These are phyloP conservation scores for Thalassiosira mediterranea DNA, from an alignment of 352 stramenopile genomes.

Conservation along the genomic window DNA sequence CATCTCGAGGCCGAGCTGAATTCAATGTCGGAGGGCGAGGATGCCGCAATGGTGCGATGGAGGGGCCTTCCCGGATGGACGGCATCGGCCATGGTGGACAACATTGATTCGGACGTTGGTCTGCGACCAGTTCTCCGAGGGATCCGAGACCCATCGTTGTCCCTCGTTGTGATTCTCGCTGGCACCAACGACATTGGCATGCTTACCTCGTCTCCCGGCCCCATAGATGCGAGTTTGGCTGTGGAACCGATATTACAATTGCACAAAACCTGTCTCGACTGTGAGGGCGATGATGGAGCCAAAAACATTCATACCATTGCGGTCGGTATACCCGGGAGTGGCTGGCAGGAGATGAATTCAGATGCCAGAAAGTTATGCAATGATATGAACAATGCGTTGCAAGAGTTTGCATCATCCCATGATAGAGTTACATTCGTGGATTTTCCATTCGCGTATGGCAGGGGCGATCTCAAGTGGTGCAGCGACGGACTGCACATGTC, in stretches of 20 bases:
- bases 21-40: background rate
- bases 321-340: slow-evolving; percentile 65
- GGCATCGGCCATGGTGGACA: slow-evolving; percentile 51
- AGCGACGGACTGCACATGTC: slow-evolving; percentile 70
- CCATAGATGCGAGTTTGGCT: slow-evolving; percentile 16
- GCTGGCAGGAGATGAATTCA: slow-evolving; percentile 56
- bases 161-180: slow-evolving; percentile 62
- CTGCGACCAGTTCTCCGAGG: slow-evolving; percentile 35
- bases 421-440: slow-evolving; percentile 48
- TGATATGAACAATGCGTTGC: slow-evolving; percentile 52
- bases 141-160: slow-evolving; percentile 47
- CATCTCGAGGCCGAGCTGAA: slow-evolving; percentile 61
- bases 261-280: slow-evolving; percentile 37
- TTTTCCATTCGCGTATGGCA: slow-evolving; percentile 62
- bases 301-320: slow-evolving; percentile 51
- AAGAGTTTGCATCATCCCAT: slow-evolving; percentile 38
- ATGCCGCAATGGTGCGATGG: slow-evolving; percentile 51
- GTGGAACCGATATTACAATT: slow-evolving; percentile 49
- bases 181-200: slow-evolving; percentile 73
- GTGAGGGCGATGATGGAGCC: too few relatives aligned
- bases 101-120: slow-evolving; percentile 39
- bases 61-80: slow-evolving; percentile 70
- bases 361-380: slow-evolving; percentile 27
- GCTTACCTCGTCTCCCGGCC: slow-evolving; percentile 24
- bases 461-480: slow-evolving; percentile 30